Base-by-base conservation (phyloP, 2,329 filamentous ascomycete species). In the Karstenula rhodostoma region DNA sequence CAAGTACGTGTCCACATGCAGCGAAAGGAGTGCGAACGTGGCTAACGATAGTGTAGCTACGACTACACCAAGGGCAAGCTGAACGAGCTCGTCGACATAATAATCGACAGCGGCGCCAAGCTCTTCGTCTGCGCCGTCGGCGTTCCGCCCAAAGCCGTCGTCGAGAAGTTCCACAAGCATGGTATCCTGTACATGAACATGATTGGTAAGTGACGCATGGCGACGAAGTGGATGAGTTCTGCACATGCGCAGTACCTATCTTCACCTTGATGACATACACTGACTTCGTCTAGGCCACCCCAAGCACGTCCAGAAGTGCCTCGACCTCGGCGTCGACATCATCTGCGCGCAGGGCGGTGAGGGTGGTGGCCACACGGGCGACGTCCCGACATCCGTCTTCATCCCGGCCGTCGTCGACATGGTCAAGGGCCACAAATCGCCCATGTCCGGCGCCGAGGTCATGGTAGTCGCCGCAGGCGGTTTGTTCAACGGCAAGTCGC, bases 1-100 rank as follows among this genome's bases (percentile, higher is more conserved):
- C 73, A 98, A 97, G 89, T 90, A 80, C 63, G 79, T 60, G 4
- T 56, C 10, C 13, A 43, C 22, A 17, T 17, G 3, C 9, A 42
- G 42, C 25, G 10, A 27, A 23, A 19, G 1, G 8, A 40, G 51
- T 53, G 47, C 10, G 17, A 27, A 44, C 8, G 40, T n/a, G 10
- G 53, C 54, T 60, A 33, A 60, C 53, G 7, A 17, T 19, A 25
- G 40, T 57, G 57, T 73, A 97, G 94, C 88, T 97, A 98, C 82
- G 95, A 99, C 82, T 99, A 99, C 85, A 99, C 95, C 76, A 98
- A 99, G 86, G 95, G 95, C 79, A 98, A 98, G 84, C 91, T 99
- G 65, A 85, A 92, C 79, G 91, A 94, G 79, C 88, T 99, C 59
- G 81, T 96, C 78, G 90, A 93, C 78, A 93, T 97, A 75, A 90